Percentiles rank a stretch among this genome's conserved stretches.
phyloP scores from a whole-genome alignment of 371 early-diverging fungal genomes.

The Sporodiniella umbellata region DNA sequence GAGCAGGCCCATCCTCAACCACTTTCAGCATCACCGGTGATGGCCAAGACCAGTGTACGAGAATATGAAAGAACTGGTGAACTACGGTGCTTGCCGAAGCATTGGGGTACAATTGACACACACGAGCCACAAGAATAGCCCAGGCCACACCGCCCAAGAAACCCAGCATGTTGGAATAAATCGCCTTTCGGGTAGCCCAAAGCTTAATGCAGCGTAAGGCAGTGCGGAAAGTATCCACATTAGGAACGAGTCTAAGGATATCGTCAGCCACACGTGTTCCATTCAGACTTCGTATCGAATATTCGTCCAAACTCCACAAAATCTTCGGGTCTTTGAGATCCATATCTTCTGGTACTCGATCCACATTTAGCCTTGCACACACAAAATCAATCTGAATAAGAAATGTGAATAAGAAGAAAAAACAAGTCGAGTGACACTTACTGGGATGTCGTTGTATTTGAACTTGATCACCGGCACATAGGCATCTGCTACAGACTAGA shows the following conservation, averaged over 20 bases:
- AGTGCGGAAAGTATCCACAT: conserved; percentile 71
- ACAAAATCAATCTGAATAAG: conserved; percentile 75
- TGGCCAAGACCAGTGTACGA: conserved; percentile 71
- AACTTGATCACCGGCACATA: conserved; percentile 91
- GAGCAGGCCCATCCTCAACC: conserved; percentile 61
- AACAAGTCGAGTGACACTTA: conserved; percentile 18
- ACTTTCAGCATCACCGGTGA: conserved; percentile 79
- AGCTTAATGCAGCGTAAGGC: conserved; percentile 88
- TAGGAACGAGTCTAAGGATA: conserved; percentile 81
- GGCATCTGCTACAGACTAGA: conserved; percentile 68
- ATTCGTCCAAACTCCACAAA: conserved; percentile 72
- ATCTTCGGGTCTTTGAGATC: conserved; percentile 71
- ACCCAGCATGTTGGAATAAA: conserved; percentile 90
- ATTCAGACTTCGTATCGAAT: conserved; percentile 78
- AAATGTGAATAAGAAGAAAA: too few species aligned
- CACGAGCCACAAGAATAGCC: conserved; percentile 87
- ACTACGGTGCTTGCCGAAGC: conserved; percentile 73
- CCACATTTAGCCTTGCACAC: conserved; percentile 70
- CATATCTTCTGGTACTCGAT: conserved; percentile 63
- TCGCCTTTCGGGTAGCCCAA: conserved; percentile 83
- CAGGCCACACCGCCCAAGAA: conserved; percentile 95
- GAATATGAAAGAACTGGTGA: conserved; percentile 76
- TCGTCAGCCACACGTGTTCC: conserved; percentile 90
- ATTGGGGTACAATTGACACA: conserved; percentile 92
- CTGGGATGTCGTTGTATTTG: conserved; percentile 63